phyloP scores from a whole-genome alignment of 768 basidiomycete genomes.

The Dioszegia hungarica region DNA sequence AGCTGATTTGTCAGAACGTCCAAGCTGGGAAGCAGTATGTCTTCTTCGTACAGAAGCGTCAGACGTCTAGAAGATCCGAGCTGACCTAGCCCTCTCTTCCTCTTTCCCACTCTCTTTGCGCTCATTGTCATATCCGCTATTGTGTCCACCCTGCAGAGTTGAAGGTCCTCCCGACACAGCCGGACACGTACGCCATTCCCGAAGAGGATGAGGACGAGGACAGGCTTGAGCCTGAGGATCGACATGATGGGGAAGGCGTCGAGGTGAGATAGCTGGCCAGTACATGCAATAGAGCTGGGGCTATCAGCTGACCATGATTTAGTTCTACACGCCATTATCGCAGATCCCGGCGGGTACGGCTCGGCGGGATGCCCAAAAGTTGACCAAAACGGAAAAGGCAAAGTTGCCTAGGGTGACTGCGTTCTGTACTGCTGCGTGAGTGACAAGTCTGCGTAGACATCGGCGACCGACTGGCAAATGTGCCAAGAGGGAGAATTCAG shows the following conservation, averaged over 20 bases:
- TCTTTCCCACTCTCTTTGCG: not conserved
- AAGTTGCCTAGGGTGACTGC: slow-evolving; percentile 94
- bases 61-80: not conserved
- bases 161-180: slow-evolving; percentile 47
- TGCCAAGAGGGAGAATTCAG: not conserved
- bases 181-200: slow-evolving; percentile 32
- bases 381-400: slow-evolving; percentile 88
- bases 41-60: not conserved
- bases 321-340: slow-evolving; percentile 92
- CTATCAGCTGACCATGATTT: not conserved
- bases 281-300: no score
- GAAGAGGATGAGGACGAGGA: slow-evolving; percentile 47
- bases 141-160: slow-evolving; percentile 26
- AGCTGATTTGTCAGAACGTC: slow-evolving; percentile 35
- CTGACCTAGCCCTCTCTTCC: not conserved
- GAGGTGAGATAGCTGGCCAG: slow-evolving; percentile 28
- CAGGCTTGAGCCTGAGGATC: slow-evolving; percentile 16
- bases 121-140: no score
- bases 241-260: slow-evolving; percentile 42
- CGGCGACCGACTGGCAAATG: not conserved
- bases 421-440: slow-evolving; percentile 85
- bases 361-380: slow-evolving; percentile 75
- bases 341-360: slow-evolving; percentile 93
- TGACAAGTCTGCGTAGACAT: slow-evolving; percentile 2
- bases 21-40: slow-evolving; percentile 42